Evolutionary conservation across 768 basidiomycete genomes (phyloP).

Genomic region (Podaxis sp.): DNA sequence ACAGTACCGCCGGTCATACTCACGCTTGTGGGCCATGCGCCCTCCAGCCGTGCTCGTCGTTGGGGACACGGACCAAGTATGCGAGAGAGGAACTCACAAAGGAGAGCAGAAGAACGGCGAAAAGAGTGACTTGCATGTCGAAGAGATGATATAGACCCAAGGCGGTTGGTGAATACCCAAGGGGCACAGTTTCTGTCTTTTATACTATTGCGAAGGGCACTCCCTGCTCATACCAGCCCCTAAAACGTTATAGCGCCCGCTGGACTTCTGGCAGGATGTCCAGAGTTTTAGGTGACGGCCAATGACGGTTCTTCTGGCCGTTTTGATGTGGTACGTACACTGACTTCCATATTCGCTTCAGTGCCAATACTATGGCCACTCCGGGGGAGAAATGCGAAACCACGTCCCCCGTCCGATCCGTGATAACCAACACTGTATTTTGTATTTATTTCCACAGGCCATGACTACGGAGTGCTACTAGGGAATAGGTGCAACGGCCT

Average conservation of each 20-base stretch:
- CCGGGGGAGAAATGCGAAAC: too few species aligned
- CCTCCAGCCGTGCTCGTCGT: constrained; percentile 10
- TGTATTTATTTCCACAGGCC: too few species aligned
- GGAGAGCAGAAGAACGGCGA: constrained; percentile 8
- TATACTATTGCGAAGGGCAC: background rate
- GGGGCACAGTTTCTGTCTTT: background rate
- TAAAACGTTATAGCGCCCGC: background rate
- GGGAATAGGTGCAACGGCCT: too few species aligned
- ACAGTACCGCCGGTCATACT: background rate
- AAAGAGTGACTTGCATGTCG: constrained; percentile 1
- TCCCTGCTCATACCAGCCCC: background rate
- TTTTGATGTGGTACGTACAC: background rate
- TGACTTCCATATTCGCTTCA: background rate
- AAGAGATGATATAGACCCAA: background rate
- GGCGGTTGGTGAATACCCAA: background rate
- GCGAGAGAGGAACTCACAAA: constrained; percentile 9
- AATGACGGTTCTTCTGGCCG: background rate
- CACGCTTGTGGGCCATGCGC: constrained; percentile 1
- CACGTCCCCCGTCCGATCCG: too few species aligned
- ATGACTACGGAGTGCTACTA: too few species aligned
- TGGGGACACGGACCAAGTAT: constrained; percentile 12
- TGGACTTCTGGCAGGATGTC: background rate
- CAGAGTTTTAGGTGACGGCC: background rate
- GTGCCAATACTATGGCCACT: background rate
- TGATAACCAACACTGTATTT: too few species aligned